Evolutionary conservation across 2,329 filamentous ascomycete species (phyloP).

Genomic region (Penicillium decumbens): DNA sequence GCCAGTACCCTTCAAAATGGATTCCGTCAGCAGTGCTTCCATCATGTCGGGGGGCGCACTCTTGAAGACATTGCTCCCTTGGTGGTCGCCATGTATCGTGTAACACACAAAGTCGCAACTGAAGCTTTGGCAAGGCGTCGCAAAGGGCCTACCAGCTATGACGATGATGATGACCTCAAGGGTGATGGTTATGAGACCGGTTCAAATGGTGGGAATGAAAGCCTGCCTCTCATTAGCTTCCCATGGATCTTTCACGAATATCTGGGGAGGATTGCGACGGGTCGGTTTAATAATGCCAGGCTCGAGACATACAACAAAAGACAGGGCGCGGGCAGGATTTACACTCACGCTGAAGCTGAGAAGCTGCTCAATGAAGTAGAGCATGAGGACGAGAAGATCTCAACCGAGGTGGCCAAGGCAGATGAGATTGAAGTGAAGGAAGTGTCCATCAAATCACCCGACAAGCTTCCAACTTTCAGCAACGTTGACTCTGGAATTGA

Average conservation of each 20-base stretch:
- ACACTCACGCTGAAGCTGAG: slow-evolving; percentile 4
- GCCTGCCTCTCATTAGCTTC: slow-evolving; percentile 80
- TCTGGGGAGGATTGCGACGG: slow-evolving; percentile 63
- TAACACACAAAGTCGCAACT: slow-evolving; percentile 68
- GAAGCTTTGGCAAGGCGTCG: slow-evolving; percentile 46
- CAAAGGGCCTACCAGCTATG: slow-evolving; percentile 41
- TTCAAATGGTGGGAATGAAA: slow-evolving; percentile 9
- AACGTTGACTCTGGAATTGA: too few relatives aligned
- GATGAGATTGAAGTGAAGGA: neutral
- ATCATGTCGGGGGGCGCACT: slow-evolving; percentile 58
- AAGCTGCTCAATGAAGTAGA: neutral
- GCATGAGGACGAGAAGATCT: neutral
- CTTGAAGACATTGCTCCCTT: slow-evolving; percentile 63
- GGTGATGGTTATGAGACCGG: slow-evolving; percentile 7
- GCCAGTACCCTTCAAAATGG: slow-evolving; percentile 62
- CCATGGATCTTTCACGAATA: slow-evolving; percentile 82
- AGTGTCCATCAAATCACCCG: neutral
- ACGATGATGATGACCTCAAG: slow-evolving; percentile 3
- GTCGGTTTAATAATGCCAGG: slow-evolving; percentile 23
- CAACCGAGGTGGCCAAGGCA: neutral
- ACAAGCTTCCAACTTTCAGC: neutral
- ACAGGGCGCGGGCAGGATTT: neutral
- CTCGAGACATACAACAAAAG: slow-evolving; percentile 8
- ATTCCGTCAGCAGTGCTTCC: slow-evolving; percentile 63
- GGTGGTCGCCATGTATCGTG: slow-evolving; percentile 79